These are phyloP conservation scores for Alternaria burnsii DNA, from an alignment of 2,329 filamentous ascomycete genomes.

Conservation along the genomic window DNA sequence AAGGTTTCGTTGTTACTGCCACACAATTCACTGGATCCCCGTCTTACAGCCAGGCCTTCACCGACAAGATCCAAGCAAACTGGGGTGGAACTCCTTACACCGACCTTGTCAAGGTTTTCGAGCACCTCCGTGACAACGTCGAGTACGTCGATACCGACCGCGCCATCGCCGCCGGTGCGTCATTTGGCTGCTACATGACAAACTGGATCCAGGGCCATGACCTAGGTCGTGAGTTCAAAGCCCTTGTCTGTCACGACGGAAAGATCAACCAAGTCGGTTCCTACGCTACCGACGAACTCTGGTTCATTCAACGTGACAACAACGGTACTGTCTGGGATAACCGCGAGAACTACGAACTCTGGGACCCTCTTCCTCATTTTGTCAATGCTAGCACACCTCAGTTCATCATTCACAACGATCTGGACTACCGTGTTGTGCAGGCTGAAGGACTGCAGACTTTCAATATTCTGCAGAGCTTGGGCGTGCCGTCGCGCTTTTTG, in stretches of 20 bases:
- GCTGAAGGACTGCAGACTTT: conserved; percentile 85
- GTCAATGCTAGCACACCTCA: conserved; percentile 84
- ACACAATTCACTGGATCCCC: conserved; percentile 86
- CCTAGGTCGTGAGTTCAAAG: conserved; percentile 84
- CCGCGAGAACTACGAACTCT: conserved; percentile 61
- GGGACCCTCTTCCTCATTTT: conserved; percentile 65
- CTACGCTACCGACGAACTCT: conserved; percentile 62
- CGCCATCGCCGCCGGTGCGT: conserved; percentile 77
- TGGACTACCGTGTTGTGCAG: conserved; percentile 89
- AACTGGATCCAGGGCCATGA: conserved; percentile 91
- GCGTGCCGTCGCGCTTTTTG: conserved; percentile 78
- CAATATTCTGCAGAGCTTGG: conserved; percentile 80
- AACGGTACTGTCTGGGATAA: conserved; percentile 51
- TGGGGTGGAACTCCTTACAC: conserved; percentile 88
- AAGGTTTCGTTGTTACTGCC: conserved; percentile 82
- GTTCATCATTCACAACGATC: conserved; percentile 85
- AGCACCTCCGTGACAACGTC: conserved; percentile 73
- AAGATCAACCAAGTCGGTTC: conserved; percentile 69
- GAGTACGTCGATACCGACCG: conserved; percentile 72
- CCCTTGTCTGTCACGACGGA: conserved; percentile 86
- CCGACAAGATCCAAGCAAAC: conserved; percentile 77
- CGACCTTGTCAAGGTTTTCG: conserved; percentile 80
- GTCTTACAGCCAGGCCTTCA: conserved; percentile 79
- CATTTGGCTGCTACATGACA: conserved; percentile 56
- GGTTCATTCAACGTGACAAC: conserved; percentile 60